Base-by-base conservation (phyloP, 768 basidiomycete genomes). In the Lentinula raphanica region DNA sequence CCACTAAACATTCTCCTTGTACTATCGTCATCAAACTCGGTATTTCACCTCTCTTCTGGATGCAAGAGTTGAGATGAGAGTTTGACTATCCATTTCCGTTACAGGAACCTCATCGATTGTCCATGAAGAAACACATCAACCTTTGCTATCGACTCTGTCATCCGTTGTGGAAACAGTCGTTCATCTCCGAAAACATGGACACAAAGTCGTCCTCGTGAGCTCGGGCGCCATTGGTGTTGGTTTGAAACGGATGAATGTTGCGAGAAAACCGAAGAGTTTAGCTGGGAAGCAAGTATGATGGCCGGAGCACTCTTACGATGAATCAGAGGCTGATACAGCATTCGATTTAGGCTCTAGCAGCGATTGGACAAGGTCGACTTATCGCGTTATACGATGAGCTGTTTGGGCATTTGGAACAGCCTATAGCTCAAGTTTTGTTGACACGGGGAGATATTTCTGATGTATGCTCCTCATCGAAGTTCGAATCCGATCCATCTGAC, bases 201-300 rank as follows among this genome's bases (percentile, higher is more conserved):
- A 99, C 74, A 90, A 94, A 66, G 92, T 98, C 55, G 92, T 98
- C 3, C 84, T 99, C 11, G 94, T 97, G 59, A 94, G 90, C 65
- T 97, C 94, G 21, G 97, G 97, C 1, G 97, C 97, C n/a, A 98
- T 98, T 59, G 97, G 88, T 0, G 92, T 98, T 17, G 97, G 97
- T 0, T 70, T 98, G 60, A 88, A 94, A 69, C 80, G 94, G 39
- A 98, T 99, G 97, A 80, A 85, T 35, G 72, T 97, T 60, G 78
- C 86, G 11, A 85, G 81, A 54, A 78, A 83, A 54, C 92, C 94
- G 2, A 96, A 95, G 65, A 87, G 80, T 60, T 73, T 99, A 21
- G 86, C 89, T 2, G 92, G 92, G 53, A 97, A 95, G 74, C 95
- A 98, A 82, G 94, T 89, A 64, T 62, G 84, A 71, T 46, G n/a